Conservation (phyloP, 2,329 filamentous ascomycete genomes). For the Aspergillus persii region DNA sequence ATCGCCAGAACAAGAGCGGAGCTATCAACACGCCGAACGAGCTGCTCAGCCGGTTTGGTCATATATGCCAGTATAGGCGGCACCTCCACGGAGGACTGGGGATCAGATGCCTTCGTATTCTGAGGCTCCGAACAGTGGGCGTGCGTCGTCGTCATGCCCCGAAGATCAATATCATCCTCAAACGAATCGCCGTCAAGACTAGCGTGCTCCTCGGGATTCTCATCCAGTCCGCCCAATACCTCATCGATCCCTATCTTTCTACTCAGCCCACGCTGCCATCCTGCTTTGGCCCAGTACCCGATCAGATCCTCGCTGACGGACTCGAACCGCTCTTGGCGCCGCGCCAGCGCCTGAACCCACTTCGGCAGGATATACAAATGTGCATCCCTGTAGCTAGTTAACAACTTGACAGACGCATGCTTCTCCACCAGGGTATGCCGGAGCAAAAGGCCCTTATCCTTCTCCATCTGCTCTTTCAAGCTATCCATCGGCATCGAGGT, state of each 20-base stretch:
- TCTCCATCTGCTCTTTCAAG: slow-evolving; percentile 76
- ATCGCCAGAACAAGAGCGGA: slow-evolving; percentile 75
- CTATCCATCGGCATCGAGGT: slow-evolving; percentile 86
- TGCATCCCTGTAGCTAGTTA: slow-evolving; percentile 81
- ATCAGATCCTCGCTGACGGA: slow-evolving; percentile 88
- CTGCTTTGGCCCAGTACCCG: slow-evolving; percentile 95
- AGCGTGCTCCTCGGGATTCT: slow-evolving; percentile 33
- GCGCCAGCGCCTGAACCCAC: slow-evolving; percentile 85
- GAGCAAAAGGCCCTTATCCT: slow-evolving; percentile 64
- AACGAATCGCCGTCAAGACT: slow-evolving; percentile 39
- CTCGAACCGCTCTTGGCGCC: slow-evolving; percentile 75
- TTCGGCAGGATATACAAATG: slow-evolving; percentile 93
- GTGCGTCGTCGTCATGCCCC: slow-evolving; percentile 53
- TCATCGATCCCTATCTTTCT: slow-evolving; percentile 73
- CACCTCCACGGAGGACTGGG: slow-evolving; percentile 10
- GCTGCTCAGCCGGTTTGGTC: slow-evolving; percentile 54
- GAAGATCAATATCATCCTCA: slow-evolving; percentile 56
- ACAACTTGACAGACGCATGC: slow-evolving; percentile 73
- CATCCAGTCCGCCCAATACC: slow-evolving; percentile 54
- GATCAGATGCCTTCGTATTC: background rate
- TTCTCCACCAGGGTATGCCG: slow-evolving; percentile 73
- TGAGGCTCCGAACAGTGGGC: slow-evolving; percentile 15
- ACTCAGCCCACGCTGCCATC: slow-evolving; percentile 79
- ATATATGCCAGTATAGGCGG: slow-evolving; percentile 81
- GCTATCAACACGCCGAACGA: slow-evolving; percentile 87